These are phyloP conservation scores for Mortierella sp. DNA, from an alignment of 371 early-diverging fungal species.

Conservation along the genomic window DNA sequence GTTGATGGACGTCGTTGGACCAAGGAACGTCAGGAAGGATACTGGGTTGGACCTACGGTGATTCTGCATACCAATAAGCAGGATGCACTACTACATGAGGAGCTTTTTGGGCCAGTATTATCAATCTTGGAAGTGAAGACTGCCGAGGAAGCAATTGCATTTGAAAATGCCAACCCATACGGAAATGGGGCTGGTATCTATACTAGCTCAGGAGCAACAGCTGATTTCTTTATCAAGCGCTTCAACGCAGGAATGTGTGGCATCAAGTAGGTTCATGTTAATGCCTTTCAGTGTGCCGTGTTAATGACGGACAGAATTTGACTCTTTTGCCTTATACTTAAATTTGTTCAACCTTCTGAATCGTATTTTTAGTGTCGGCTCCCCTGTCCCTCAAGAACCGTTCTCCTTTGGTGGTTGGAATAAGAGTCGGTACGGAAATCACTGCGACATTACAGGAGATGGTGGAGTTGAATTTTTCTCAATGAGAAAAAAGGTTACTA, in stretches of 20 bases:
- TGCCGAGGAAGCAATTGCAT: slow-evolving; percentile 71
- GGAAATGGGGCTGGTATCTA: slow-evolving; percentile 84
- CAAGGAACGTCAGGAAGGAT: slow-evolving; percentile 58
- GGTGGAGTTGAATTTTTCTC: slow-evolving; percentile 78
- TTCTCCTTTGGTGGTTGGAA: slow-evolving; percentile 85
- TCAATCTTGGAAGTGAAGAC: slow-evolving; percentile 64
- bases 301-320: not conserved
- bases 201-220: slow-evolving; percentile 70
- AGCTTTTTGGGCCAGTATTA: slow-evolving; percentile 85
- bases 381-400: slow-evolving; percentile 79
- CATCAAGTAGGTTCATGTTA: slow-evolving; percentile 63
- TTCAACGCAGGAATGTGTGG: slow-evolving; percentile 83
- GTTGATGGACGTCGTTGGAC: slow-evolving; percentile 76
- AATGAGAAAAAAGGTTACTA: slow-evolving; percentile 75
- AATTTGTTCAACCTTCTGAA: not conserved
- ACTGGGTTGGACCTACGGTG: slow-evolving; percentile 80
- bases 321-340: not conserved
- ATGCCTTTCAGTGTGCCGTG: not conserved
- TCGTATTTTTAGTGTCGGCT: slow-evolving; percentile 64
- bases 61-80: slow-evolving; percentile 64
- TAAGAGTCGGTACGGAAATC: slow-evolving; percentile 71
- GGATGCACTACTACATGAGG: slow-evolving; percentile 75
- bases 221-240: slow-evolving; percentile 71
- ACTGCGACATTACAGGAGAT: slow-evolving; percentile 81
- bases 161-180: slow-evolving; percentile 78